phyloP scores from a whole-genome alignment of 2,329 filamentous ascomycete species.

The Geoglossum cookeanum region DNA sequence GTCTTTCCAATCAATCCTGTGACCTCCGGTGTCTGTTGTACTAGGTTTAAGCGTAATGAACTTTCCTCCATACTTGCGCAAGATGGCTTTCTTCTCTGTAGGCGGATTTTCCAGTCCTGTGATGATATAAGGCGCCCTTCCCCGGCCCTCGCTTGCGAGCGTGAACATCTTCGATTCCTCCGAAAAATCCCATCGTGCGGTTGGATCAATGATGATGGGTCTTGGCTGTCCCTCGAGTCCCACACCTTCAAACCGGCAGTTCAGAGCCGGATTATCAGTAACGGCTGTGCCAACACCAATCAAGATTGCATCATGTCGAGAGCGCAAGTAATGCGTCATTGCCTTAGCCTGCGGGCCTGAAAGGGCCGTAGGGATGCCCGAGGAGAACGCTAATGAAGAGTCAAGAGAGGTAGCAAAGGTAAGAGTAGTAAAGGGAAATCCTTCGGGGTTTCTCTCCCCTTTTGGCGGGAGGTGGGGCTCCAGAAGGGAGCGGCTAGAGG shows the following conservation, averaged over 20 bases:
- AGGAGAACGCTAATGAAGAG: slow-evolving; percentile 53
- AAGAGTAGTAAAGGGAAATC: slow-evolving; percentile 45
- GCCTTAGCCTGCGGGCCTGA: slow-evolving; percentile 71
- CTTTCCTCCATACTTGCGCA: background rate
- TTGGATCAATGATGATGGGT: slow-evolving; percentile 67
- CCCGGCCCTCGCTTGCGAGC: slow-evolving; percentile 42
- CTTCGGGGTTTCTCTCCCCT: slow-evolving; percentile 15
- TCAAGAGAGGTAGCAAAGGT: slow-evolving; percentile 89
- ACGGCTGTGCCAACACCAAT: slow-evolving; percentile 70
- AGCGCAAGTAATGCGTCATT: slow-evolving; percentile 84
- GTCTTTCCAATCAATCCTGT: slow-evolving; percentile 41
- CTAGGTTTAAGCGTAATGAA: background rate
- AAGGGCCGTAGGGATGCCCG: slow-evolving; percentile 62
- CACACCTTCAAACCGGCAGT: slow-evolving; percentile 51
- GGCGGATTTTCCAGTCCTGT: slow-evolving; percentile 20
- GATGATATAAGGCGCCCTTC: slow-evolving; percentile 51
- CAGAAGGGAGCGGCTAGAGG: slow-evolving; percentile 26
- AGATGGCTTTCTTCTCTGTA: slow-evolving; percentile 19
- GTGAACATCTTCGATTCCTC: slow-evolving; percentile 44
- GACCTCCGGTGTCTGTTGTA: slow-evolving; percentile 10
- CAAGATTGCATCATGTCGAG: slow-evolving; percentile 65
- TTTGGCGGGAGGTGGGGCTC: slow-evolving; percentile 26
- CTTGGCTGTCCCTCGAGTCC: slow-evolving; percentile 45
- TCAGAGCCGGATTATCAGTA: slow-evolving; percentile 70
- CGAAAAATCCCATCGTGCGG: slow-evolving; percentile 48